Evolutionary conservation across 306 rosid genomes (phyloP).

Genomic region (Quercus mongolica): DNA sequence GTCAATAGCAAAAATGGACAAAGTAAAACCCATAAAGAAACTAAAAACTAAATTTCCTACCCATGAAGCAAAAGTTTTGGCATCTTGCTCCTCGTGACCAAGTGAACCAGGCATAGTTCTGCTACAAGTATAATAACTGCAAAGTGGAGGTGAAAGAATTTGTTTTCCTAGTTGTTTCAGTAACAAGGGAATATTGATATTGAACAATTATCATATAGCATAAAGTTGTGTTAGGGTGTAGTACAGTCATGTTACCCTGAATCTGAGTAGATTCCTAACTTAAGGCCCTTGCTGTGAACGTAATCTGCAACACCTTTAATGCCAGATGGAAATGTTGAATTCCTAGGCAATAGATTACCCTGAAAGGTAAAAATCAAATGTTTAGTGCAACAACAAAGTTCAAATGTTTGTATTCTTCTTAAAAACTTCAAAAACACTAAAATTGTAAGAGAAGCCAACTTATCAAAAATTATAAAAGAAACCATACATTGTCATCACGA

Average conservation of each 20-base stretch:
- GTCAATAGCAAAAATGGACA: neutral
- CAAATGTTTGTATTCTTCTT: neutral
- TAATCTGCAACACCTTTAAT: slow-evolving; percentile 87
- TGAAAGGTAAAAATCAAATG: slow-evolving; percentile 11
- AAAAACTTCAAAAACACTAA: neutral
- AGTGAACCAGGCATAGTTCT: slow-evolving; percentile 92
- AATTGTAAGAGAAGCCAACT: neutral
- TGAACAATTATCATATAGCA: neutral
- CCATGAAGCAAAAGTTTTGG: slow-evolving; percentile 90
- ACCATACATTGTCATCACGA: slow-evolving; percentile 59
- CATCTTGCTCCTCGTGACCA: slow-evolving; percentile 88
- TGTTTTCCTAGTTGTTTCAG: neutral
- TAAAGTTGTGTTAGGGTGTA: neutral
- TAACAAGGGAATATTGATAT: neutral
- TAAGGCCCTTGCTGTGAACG: slow-evolving; percentile 90
- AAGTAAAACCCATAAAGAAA: neutral
- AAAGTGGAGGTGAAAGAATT: neutral
- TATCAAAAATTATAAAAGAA: neutral
- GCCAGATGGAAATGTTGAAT: slow-evolving; percentile 88
- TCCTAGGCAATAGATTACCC: slow-evolving; percentile 76
- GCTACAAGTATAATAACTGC: slow-evolving; percentile 89
- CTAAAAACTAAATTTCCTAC: slow-evolving; percentile 31
- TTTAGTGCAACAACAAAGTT: neutral
- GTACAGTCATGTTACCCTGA: slow-evolving; percentile 60
- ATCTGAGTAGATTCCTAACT: slow-evolving; percentile 95